Evolutionary conservation across 2,329 filamentous ascomycete species (phyloP).

Genomic region (Fusarium protoensiforme): DNA sequence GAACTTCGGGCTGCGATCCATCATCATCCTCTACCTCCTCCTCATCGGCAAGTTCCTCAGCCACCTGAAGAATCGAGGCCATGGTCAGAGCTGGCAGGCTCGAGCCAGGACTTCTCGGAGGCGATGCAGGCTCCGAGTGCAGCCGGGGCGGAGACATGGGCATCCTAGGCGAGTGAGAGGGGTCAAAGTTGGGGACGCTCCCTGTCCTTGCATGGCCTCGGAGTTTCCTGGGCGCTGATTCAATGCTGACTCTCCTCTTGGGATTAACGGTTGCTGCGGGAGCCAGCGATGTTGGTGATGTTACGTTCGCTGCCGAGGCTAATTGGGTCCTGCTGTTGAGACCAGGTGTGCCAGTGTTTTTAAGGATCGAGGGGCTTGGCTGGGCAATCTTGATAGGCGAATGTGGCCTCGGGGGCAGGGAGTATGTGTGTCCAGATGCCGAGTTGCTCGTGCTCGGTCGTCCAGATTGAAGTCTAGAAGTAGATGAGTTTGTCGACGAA

Average conservation of each 20-base stretch:
- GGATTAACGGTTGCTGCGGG: constrained; percentile 44
- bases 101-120: constrained; percentile 47
- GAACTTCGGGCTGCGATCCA: constrained; percentile 50
- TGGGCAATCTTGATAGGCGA: constrained; percentile 61
- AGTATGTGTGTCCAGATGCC: constrained; percentile 27
- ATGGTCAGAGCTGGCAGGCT: constrained; percentile 57
- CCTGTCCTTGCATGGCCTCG: constrained; percentile 55
- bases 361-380: constrained; percentile 35
- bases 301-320: constrained; percentile 49
- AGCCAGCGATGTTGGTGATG: constrained; percentile 52
- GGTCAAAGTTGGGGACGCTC: constrained; percentile 52
- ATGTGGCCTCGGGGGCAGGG: constrained; percentile 54
- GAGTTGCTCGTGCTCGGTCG: constrained; percentile 52
- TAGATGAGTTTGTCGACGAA: constrained; percentile 58
- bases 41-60: constrained; percentile 60
- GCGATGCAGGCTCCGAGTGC: constrained; percentile 52
- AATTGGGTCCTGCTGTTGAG: constrained; percentile 44
- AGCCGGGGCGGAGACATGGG: constrained; percentile 45
- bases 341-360: constrained; percentile 27
- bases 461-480: constrained; percentile 54
- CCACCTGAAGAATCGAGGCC: constrained; percentile 66
- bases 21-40: constrained; percentile 43
- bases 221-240: constrained; percentile 49
- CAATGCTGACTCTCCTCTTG: constrained; percentile 57
- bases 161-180: constrained; percentile 49